Conservation (phyloP, 805 yeast genomes). For the Schizosaccharomyces japonicus region DNA sequence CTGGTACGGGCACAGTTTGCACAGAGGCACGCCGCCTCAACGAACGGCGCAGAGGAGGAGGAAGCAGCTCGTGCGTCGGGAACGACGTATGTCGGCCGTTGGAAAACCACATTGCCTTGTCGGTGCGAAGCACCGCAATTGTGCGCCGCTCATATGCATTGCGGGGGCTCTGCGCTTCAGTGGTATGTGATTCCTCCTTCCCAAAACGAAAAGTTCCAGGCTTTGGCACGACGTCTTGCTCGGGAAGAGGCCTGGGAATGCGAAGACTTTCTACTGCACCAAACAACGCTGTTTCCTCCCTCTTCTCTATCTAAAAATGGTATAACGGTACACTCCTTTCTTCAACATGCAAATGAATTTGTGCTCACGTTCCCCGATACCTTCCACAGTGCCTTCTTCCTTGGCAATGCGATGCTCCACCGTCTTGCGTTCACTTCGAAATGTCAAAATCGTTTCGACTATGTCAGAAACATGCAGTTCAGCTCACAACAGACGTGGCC, state of each 20-base stretch:
- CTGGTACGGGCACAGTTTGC: too few species aligned
- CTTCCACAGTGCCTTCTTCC: slow-evolving; percentile 68
- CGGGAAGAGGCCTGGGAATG: slow-evolving; percentile 19
- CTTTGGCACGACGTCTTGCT: background rate
- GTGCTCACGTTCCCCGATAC: slow-evolving; percentile 72
- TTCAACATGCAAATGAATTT: slow-evolving; percentile 49
- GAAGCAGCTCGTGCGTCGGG: too few species aligned
- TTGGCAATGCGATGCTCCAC: slow-evolving; percentile 21
- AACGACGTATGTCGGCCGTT: background rate
- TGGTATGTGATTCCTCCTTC: background rate
- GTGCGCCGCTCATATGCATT: background rate
- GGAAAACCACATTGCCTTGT: slow-evolving; percentile 2
- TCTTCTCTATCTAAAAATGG: slow-evolving; percentile 30
- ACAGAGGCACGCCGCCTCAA: too few species aligned
- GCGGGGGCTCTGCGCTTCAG: background rate
- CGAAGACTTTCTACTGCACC: slow-evolving; percentile 56
- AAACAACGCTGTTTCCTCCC: slow-evolving; percentile 57
- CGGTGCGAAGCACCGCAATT: background rate
- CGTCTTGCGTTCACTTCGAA: background rate
- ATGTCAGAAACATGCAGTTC: too few species aligned
- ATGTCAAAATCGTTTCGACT: too few species aligned
- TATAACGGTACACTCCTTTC: slow-evolving; percentile 36
- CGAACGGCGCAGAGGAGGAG: too few species aligned
- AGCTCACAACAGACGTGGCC: too few species aligned
- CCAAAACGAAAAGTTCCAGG: background rate